Evolutionary conservation across 148 eudicot species (phyloP), one percentile per base, ranked within the genome.

Genomic region (Arctostaphylos glauca): DNA sequence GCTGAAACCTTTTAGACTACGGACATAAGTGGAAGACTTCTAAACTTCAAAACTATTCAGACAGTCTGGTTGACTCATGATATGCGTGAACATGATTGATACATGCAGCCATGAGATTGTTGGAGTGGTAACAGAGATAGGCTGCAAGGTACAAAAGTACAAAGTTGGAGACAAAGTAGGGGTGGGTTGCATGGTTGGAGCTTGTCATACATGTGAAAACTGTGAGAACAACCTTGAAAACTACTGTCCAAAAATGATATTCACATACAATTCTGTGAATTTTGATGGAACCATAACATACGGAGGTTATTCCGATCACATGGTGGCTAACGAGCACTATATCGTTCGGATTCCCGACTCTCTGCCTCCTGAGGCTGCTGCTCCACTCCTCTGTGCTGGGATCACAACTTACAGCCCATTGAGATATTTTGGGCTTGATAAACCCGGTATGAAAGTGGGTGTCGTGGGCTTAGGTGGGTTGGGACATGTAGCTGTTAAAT

Each of bases 301-400:
- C 8, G 90, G 90, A 21, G 90, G 90, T 15, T 88, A 77, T 75
- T 88, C 88, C 6, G 83, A 88, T 43, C 82, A 77, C 12, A 85
- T 88, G 43, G 85, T 85, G 9, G 75, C 78, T 0, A 80, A 88
- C 18, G 87, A 88, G 47, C 87, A 83, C 31, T 88, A 83, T 48
- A 86, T 81, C 0, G 38, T 83, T 44, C 50, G 13, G 0, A 81
- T 84, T 21, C 90, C 88, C 2, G 85, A 82, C 7, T 78, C 64
- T 38, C 62, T 85, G 81, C 81, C 84, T 5, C 81, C 83, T n/a
- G 88, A 85, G n/a, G 66, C 68, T 15, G 79, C 80, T 25, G 86
- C 88, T 44, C 86, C 88, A 15, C 80, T 84, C 53, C 76, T 83
- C 12, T 86, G 88, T 81, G 88, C 88, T 78, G 89, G 89, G n/a